phyloP scores from a whole-genome alignment of 169 alveolate species.

The Amoebophrya sp. region DNA sequence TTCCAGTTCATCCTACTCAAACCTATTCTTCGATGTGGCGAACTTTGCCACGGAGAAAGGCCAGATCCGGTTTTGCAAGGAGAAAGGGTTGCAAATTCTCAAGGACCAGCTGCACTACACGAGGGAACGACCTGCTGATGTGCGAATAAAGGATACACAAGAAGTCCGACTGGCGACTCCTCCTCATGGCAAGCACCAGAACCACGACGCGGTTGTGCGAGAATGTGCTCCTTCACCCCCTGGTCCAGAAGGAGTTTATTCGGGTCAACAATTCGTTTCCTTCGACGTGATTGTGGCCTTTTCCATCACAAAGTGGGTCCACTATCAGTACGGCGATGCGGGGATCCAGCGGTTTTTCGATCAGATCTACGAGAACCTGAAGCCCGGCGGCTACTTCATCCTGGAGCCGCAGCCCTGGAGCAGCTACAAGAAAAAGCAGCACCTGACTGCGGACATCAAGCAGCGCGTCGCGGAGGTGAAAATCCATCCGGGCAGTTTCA shows the following conservation, averaged over 20 bases:
- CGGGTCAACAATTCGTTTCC: background rate
- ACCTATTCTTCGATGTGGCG: background rate
- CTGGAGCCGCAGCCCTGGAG: background rate
- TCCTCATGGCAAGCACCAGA: too few relatives aligned
- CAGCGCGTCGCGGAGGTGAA: background rate
- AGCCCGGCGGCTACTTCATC: background rate
- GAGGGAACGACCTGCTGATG: too few relatives aligned
- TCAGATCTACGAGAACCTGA: background rate
- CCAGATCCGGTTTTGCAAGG: background rate
- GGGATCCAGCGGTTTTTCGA: background rate
- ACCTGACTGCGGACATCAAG: background rate
- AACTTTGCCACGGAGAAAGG: background rate
- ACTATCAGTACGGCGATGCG: background rate
- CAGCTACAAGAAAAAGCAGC: background rate
- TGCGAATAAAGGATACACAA: too few relatives aligned
- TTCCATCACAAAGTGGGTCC: background rate
- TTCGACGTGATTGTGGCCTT: background rate
- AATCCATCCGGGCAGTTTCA: background rate
- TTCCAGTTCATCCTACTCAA: background rate
- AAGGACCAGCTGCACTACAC: too few relatives aligned
- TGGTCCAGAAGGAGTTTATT: too few relatives aligned
- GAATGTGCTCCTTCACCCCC: too few relatives aligned
- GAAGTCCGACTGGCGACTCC: too few relatives aligned
- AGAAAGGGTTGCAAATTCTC: too few relatives aligned
- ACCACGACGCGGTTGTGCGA: too few relatives aligned